These are phyloP conservation scores for Bonia amplexicaulis DNA, from an alignment of 176 grass and related monocot genomes.

Conservation along the genomic window DNA sequence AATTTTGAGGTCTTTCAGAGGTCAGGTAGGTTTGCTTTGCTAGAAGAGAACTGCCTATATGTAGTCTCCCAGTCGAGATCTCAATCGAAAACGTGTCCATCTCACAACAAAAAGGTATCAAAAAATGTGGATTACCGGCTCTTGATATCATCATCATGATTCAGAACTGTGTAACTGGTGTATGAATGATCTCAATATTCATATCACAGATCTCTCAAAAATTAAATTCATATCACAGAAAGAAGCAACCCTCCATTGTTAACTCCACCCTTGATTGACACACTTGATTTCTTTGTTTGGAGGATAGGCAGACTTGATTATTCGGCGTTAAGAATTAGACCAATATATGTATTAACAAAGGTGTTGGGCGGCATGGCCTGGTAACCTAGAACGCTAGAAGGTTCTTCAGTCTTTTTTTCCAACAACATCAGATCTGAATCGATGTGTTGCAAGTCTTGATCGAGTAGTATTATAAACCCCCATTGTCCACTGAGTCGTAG, in stretches of 20 bases:
- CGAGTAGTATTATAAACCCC: background rate
- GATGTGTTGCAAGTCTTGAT: too few species aligned
- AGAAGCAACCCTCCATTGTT: background rate
- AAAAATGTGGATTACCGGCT: background rate
- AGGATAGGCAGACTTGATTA: background rate
- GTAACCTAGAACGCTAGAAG: background rate
- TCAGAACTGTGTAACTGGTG: background rate
- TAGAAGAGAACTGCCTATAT: background rate
- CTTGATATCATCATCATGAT: background rate
- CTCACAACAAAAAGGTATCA: background rate
- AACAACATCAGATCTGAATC: background rate
- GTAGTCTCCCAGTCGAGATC: background rate
- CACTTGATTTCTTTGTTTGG: background rate
- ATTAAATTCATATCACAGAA: background rate
- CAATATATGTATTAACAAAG: background rate
- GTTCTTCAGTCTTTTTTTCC: too few species aligned
- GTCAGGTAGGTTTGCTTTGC: background rate
- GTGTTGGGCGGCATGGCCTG: background rate
- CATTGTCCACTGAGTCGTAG: background rate
- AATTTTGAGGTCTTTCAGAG: too few species aligned
- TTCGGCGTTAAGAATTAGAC: constrained; percentile 18
- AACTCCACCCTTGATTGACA: background rate
- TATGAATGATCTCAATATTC: background rate
- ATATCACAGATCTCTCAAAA: background rate
- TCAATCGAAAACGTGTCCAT: background rate